phyloP scores from a whole-genome alignment of 208 protist species.

The Trichomonas vaginalis region DNA sequence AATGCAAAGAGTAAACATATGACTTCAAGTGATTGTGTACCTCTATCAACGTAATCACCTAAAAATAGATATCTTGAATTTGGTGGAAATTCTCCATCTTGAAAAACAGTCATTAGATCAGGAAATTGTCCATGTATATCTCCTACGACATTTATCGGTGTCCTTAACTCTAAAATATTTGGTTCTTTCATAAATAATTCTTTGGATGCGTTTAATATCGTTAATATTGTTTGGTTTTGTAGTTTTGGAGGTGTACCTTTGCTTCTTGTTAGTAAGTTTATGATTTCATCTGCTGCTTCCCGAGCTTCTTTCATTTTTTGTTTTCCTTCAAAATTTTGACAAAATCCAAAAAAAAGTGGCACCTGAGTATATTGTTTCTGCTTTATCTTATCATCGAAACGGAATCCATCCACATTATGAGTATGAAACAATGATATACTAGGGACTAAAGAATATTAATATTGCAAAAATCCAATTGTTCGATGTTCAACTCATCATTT shows the following conservation, averaged over 20 bases:
- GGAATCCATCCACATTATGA: too few species aligned
- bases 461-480: too few species aligned
- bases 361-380: too few species aligned
- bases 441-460: too few species aligned
- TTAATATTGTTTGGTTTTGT: background rate
- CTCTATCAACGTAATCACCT: background rate
- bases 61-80: background rate
- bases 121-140: conserved; percentile 16
- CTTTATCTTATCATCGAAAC: too few species aligned
- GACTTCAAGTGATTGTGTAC: background rate
- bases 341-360: too few species aligned
- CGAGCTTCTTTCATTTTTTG: background rate
- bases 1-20: background rate
- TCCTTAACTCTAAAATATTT: background rate
- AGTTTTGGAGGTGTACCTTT: background rate
- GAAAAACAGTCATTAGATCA: background rate
- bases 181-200: background rate
- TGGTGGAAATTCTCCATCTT: background rate
- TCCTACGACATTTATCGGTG: background rate
- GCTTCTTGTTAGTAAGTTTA: background rate
- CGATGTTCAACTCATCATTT: too few species aligned
- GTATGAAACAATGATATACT: too few species aligned
- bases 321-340: too few species aligned
- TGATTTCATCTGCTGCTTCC: background rate
- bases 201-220: background rate